Conservation (phyloP, 106 monocot species). For the Hemerocallis citrina region DNA sequence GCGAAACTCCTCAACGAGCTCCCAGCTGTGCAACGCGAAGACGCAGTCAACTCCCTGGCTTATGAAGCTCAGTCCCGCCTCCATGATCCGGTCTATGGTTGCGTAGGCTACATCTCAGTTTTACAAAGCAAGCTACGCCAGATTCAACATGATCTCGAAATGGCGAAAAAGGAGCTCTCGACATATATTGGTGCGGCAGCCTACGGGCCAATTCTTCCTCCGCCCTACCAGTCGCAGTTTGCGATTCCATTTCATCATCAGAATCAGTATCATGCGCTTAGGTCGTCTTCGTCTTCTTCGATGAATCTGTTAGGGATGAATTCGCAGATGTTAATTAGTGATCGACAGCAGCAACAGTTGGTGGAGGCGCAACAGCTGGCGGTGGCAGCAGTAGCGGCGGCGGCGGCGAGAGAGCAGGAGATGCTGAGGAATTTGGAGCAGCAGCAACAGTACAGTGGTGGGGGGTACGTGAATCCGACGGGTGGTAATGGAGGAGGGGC, state of each 20-base stretch:
- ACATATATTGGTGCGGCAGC: slow-evolving; percentile 7
- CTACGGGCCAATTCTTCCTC: background rate
- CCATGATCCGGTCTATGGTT: slow-evolving; percentile 50
- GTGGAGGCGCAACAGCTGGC: slow-evolving; percentile 3
- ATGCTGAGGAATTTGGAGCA: slow-evolving; percentile 6
- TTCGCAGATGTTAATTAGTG: background rate
- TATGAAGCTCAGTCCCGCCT: slow-evolving; percentile 54
- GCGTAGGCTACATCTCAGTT: slow-evolving; percentile 40
- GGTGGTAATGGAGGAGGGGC: background rate
- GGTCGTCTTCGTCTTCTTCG: background rate
- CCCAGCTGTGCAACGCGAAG: slow-evolving; percentile 34
- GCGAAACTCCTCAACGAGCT: slow-evolving; percentile 76
- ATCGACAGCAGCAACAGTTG: slow-evolving; percentile 9
- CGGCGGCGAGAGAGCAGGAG: slow-evolving; percentile 20
- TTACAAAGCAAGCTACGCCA: slow-evolving; percentile 28
- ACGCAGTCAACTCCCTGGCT: slow-evolving; percentile 51
- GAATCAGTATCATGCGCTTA: background rate
- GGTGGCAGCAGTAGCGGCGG: background rate
- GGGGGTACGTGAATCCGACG: background rate
- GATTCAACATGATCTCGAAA: slow-evolving; percentile 31
- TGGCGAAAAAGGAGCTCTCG: slow-evolving; percentile 39
- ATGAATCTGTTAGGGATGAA: background rate
- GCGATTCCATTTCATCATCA: background rate
- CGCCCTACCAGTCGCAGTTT: background rate
- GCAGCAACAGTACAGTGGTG: background rate